Percentiles rank a stretch among this genome's conserved stretches.
These are phyloP conservation scores for Backusella parvicylindrica DNA, from an alignment of 192 early-diverging fungal genomes.

Conservation along the genomic window DNA sequence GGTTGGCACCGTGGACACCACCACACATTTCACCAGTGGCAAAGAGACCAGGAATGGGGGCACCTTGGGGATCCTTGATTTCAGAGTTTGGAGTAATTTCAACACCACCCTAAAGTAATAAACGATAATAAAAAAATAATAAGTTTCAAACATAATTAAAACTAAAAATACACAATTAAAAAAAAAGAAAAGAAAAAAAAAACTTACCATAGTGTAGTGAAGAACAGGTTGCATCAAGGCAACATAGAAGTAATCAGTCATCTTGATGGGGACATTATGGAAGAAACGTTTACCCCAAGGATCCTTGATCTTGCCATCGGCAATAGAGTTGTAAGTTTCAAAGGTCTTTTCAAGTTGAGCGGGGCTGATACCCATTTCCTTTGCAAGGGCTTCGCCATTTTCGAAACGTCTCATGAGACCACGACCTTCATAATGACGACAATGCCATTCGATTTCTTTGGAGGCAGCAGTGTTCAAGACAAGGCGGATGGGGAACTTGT, in stretches of 20 bases:
- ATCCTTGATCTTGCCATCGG: slow-evolving; percentile 51
- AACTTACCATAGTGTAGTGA: slow-evolving; percentile 78
- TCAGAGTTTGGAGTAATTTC: slow-evolving; percentile 71
- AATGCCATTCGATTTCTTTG: slow-evolving; percentile 92
- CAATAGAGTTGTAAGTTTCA: slow-evolving; percentile 57
- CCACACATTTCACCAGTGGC: slow-evolving; percentile 94
- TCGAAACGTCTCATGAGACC: slow-evolving; percentile 85
- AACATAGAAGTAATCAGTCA: slow-evolving; percentile 60
- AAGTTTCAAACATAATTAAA: slow-evolving; percentile 33
- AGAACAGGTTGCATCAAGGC: slow-evolving; percentile 74
- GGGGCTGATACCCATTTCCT: slow-evolving; percentile 64
- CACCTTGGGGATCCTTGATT: slow-evolving; percentile 52
- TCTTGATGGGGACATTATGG: slow-evolving; percentile 52
- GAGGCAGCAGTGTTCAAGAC: slow-evolving; percentile 80
- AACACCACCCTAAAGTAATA: slow-evolving; percentile 64
- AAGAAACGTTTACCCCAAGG: slow-evolving; percentile 71
- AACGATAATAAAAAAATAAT: slow-evolving; percentile 4
- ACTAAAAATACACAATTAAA: neutral
- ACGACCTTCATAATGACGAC: slow-evolving; percentile 87
- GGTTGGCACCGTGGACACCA: slow-evolving; percentile 96
- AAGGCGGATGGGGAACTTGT: slow-evolving; percentile 81
- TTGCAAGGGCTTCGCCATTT: slow-evolving; percentile 70
- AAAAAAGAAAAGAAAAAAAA: neutral
- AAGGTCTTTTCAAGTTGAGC: slow-evolving; percentile 52
- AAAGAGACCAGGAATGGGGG: slow-evolving; percentile 76